A percentile compares a stretch with the other conserved stretches of the same genome.
Conservation (phyloP, 371 early-diverging fungal genomes). For the Mucor sp. region DNA sequence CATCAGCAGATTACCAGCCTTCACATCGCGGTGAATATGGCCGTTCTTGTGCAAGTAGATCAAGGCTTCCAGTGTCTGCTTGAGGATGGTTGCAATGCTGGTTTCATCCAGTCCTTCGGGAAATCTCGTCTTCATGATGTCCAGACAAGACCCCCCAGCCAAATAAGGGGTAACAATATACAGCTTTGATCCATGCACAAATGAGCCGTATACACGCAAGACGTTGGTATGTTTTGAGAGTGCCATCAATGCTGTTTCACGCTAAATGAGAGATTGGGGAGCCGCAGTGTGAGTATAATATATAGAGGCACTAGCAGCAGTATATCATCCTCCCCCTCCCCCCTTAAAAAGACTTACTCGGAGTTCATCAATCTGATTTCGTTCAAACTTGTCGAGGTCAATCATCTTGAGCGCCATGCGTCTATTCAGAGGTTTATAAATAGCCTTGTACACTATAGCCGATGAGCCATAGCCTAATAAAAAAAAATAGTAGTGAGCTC, state of each 20-base stretch:
- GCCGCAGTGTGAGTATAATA: neutral
- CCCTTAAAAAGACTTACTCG: slow-evolving; percentile 47
- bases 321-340: neutral
- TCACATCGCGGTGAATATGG: slow-evolving; percentile 92
- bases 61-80: slow-evolving; percentile 82
- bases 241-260: slow-evolving; percentile 88
- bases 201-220: slow-evolving; percentile 80
- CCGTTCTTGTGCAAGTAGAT: slow-evolving; percentile 88
- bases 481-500: neutral
- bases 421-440: slow-evolving; percentile 67
- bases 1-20: slow-evolving; percentile 87
- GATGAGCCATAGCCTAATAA: slow-evolving; percentile 79
- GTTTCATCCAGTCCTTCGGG: slow-evolving; percentile 86
- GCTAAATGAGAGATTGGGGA: slow-evolving; percentile 33
- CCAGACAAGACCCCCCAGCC: slow-evolving; percentile 80
- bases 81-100: slow-evolving; percentile 82
- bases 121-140: slow-evolving; percentile 85
- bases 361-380: slow-evolving; percentile 88
- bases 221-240: slow-evolving; percentile 86
- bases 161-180: slow-evolving; percentile 87
- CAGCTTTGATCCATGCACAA: slow-evolving; percentile 79
- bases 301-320: too few species aligned
- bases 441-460: slow-evolving; percentile 77
- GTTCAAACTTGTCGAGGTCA: slow-evolving; percentile 85
- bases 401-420: slow-evolving; percentile 81